Base-by-base conservation (phyloP, 257 asterid genomes). In the Thymus mandschuricus region DNA sequence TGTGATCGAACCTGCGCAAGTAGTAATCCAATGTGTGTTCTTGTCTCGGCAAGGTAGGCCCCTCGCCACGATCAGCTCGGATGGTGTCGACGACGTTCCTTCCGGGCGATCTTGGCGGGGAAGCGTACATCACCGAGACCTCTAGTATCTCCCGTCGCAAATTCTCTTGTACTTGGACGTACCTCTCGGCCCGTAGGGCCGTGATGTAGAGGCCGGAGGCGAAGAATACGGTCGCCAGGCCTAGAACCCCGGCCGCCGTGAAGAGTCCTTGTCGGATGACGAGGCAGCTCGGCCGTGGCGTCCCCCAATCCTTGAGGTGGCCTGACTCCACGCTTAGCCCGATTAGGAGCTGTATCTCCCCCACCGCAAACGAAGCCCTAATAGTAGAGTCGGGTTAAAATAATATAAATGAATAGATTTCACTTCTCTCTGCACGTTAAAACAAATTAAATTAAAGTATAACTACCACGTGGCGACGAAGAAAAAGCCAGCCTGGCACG, bases 311-410 rank as follows among this genome's bases (percentile, higher is more conserved):
- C 10, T 79, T 87, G 56, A 94, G 86, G 75, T 94, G 97, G 13
- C 98, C 96, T 4, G 97, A 91, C 78, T 94, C 98, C 5, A 89
- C 87, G 64, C 89, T 89, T 35, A 94, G 74, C 41, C 96, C 96
- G n/a, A 91, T 81, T 10, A 94, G 77, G 44, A 94, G 66, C 70
- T 91, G 71, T 44, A 94, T 88, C 78, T 91, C 98, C 38, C 88
- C 97, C 34, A 94, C 89, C 0, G 96, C 95, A 64, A 91, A 94
- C 8, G 85, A 80, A 30, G 77, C 52, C 98, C 98, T 93, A 34
- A 3, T 34, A 34, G 81, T 63, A 46, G 2, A 10, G 51, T n/a
- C 6, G 1, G 4, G 11, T 48, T 48, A 12, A 10, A 4, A 48
- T 48, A 48, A 48, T 48, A 54, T 27, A 5, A 2, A 41, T 2